Base-by-base conservation (phyloP, 2,329 filamentous ascomycete genomes). In the Verticillium nonalfalfae region DNA sequence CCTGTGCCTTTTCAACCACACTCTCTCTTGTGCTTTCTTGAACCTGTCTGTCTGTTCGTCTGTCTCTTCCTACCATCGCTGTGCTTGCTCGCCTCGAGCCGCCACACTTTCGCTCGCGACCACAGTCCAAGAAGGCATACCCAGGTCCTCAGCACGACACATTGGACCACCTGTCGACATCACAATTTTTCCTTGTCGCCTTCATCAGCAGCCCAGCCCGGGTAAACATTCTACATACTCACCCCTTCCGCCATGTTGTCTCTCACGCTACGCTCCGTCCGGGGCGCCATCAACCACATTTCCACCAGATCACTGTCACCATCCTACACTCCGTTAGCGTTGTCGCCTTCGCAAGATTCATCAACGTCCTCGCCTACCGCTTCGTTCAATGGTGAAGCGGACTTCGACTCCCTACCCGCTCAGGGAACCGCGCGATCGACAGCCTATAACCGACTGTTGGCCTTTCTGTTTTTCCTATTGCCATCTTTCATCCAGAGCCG, bases 401-500 rank as follows among this genome's bases (percentile, higher is more conserved):
- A 57, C 35, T 57, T 62, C 62, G 45, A 52, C 14, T 61, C 64
- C n/a, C 57, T 52, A 7, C 45, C 45, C 45, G 45, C 18, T 10
- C 18, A 62, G 14, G 50, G 56, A 4, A 57, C 60, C 13, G 6
- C 59, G 57, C 10, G 61, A 56, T 39, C 59, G 13, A 52, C 18
- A 26, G 4, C 18, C 11, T 45, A 61, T 13, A 58, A 60, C 7
- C 59, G 59, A 14, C 38, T 65, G 36, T 39, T 52, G 1, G 64
- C 64, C 13, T 11, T 67, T 38, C 63, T 66, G 45, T 68, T 72
- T 59, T 68, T 68, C 21, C 63, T 73, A 21, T 57, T 73, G 9
- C 72, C 72, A 1, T 72, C 68, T 34, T 74, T 73, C 60, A 40
- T 74, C 6, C 71, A 73, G 60, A 66, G 66, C 61, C 67, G 66